Base-by-base conservation (phyloP, 495 filamentous ascomycete species). In the Aspergillus avenaceus region DNA sequence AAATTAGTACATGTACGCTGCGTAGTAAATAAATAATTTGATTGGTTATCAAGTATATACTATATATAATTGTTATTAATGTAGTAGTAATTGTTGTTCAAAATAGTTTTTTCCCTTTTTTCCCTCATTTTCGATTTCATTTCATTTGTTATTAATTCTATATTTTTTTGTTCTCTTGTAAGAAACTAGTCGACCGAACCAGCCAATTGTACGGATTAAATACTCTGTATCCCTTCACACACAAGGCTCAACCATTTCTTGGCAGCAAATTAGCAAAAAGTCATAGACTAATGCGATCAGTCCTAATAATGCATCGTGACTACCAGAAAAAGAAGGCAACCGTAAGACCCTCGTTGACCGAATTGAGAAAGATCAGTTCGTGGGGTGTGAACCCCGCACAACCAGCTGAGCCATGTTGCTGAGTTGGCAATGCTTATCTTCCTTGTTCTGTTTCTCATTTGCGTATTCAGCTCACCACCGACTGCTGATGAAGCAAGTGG, bases 341-440 rank as follows among this genome's bases (percentile, higher is more conserved):
- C 26, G 27, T 45, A 38, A 21, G 16, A n/a, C 16, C 14, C 34
- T 21, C 34, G 13, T 19, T 8, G 21, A 38, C 5, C 3, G 22
- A 43, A 43, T 9, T 4, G n/a, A 1, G n/a, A 31, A 21, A 45
- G 21, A 26, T 26, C 26, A 6, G 12, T 27, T 46, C 43, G 26
- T 46, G 22, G 24, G 37, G 13, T 36, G 47, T 23, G 36, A 60
- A 53, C 63, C 61, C 61, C 56, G 61, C 61, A 58, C 43, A 27
- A 18, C n/a, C 23, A 47, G 49, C 49, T 52, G 43, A 52, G 44
- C 56, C 56, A 53, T 62, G 49, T 49, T 49, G 45, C 45, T 47
- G 45, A 47, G 45, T 36, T 47, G 45, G 45, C 45, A 26, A 25
- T 47, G 29, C 45, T 47, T 47, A 47, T 47, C 45, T 47, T 24